Base-by-base conservation (phyloP, 2,329 filamentous ascomycete genomes). In the Microdochium bolleyi region DNA sequence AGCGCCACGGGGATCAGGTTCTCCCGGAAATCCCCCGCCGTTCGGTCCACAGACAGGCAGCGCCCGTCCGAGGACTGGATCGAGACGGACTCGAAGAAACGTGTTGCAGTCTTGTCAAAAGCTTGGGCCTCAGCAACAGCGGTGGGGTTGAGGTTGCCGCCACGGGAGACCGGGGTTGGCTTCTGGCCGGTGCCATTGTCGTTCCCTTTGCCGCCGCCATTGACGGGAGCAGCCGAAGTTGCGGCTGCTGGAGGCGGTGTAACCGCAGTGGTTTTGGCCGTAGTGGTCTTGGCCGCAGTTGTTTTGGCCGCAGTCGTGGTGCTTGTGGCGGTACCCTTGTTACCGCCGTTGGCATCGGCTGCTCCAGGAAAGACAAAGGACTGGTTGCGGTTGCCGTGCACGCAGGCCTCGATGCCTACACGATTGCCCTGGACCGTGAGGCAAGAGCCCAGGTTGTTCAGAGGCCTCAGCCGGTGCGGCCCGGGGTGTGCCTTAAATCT, bases 11-110 rank as follows among this genome's bases (percentile, higher is more conserved):
- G 77, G 50, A 79, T 77, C 49, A 80, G 65, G 57, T 80, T 80
- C 62, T 75, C 67, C 5, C 77, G 73, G 62, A 79, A 80, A 57
- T 80, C 77, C 34, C 77, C 77, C 0, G 75, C 76, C 1, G 74
- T 74, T 1, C 75, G 73, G 57, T 80, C 73, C 48, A 79, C 62
- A 32, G 71, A 78, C n/a, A 80, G 67, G 54, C 77, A 80, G 51
- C 74, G 69, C 24, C 76, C 76, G 55, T 75, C 71, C 11, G 74
- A 64, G 0, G 75, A 71, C 30, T 71, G 67, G 61, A 80, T 75
- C 52, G 70, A 67, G 38, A 75, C 71, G 37, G 66, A 67, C 37
- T 67, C 68, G 52, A 79, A 73, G 7, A 71, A 70, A 2, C 75
- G 71, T 1, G 67, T 74, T 2, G 77, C 77, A 1, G 70, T 74